Conservation (phyloP, 352 stramenopile genomes). For the Globisporangium camurandrum region DNA sequence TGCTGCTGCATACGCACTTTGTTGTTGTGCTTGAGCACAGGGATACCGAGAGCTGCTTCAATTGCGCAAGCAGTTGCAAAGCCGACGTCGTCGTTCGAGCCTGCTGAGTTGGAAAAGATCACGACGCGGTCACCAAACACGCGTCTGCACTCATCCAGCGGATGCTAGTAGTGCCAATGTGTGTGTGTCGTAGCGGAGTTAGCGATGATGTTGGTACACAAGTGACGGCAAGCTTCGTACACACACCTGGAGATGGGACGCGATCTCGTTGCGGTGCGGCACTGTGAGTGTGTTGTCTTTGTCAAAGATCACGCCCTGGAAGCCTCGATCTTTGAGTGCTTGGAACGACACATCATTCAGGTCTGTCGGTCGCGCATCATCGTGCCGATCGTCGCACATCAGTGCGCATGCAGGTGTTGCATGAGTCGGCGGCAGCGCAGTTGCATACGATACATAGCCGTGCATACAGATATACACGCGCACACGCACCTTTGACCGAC, state of each 20-base stretch:
- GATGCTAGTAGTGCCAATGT: conserved; percentile 20
- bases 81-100: conserved; percentile 86
- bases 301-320: conserved; percentile 94
- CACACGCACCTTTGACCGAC: conserved; percentile 55
- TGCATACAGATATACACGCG: background rate
- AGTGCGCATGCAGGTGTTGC: background rate
- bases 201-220: background rate
- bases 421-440: background rate
- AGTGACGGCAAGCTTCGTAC: background rate
- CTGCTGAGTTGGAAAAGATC: conserved; percentile 95
- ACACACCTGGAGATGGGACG: conserved; percentile 46
- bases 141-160: conserved; percentile 66
- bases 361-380: conserved; percentile 24
- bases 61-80: conserved; percentile 79
- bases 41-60: conserved; percentile 70
- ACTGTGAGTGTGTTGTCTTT: conserved; percentile 97
- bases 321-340: conserved; percentile 66
- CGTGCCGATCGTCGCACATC: too few species aligned
- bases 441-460: background rate
- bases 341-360: conserved; percentile 81
- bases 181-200: too few species aligned
- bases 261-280: conserved; percentile 83
- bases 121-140: conserved; percentile 90
- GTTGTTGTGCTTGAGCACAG: conserved; percentile 86
- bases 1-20: conserved; percentile 48